Evolutionary conservation across 2,329 filamentous ascomycete genomes (phyloP), one percentile per base, ranked within the genome.

Genomic region (Eutypa lata): DNA sequence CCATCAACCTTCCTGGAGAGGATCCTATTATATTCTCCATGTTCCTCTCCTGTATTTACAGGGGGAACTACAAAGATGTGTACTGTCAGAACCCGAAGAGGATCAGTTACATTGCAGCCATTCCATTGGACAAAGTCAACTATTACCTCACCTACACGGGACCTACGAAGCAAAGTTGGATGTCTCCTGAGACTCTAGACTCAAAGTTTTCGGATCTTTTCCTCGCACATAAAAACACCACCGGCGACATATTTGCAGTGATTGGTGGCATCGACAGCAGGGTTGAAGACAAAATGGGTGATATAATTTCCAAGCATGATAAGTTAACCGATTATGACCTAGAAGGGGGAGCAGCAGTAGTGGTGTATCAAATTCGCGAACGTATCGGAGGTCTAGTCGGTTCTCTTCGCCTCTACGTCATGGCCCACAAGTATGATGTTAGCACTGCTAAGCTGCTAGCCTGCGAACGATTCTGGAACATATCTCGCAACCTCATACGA

Each of bases 1-100:
- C 49, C 3, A 47, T 70, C 7, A 53, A 70, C 0, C 47, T 71
- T 0, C 65, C 63, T 0, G 61, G 66, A 2, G 67, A 71, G 33
- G 61, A 68, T 14, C 64, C 68, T 3, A 52, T 57, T 0, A 50
- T 61, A 1, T 8, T 72, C 3, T 47, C 59, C 1, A 51, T 48
- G 14, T 63, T 71, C 13, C 57, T 71, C 5, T 57, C 68, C 44
- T 71, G 65, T 33, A 51, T 71, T 0, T 71, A 71, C 50, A 62
- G 51, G 0, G 61, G 65, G 0, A 57, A 43, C 7, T 66, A 64
- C 16, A 53, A 24, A 2, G 53, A 64, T 24, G 45, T 21, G 7
- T 11, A 33, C 16, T 50, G 16, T 38, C 13, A n/a, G 13, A 38
- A 14, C 13, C 5, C 6, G 4, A 16, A 18, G 35, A 7, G 4